phyloP scores from a whole-genome alignment of 108 stramenopile species.

The Pseudonitzschia pungens region DNA sequence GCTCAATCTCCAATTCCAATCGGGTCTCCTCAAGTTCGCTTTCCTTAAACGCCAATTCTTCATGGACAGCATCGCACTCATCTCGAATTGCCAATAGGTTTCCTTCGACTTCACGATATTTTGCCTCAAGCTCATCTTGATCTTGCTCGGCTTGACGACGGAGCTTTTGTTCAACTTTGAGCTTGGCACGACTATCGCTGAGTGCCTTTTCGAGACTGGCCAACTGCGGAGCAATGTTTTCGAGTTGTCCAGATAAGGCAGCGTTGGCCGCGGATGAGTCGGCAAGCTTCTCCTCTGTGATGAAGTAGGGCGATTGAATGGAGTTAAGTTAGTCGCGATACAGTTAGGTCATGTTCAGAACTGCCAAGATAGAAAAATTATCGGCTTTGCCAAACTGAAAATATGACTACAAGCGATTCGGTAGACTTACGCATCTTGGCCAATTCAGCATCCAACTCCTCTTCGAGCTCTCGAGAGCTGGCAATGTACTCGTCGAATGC shows the following conservation, averaged over 20 bases:
- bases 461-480: conserved; percentile 78
- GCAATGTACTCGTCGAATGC: conserved; percentile 92
- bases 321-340: background rate
- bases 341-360: background rate
- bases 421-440: conserved; percentile 84
- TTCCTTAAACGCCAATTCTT: conserved; percentile 84
- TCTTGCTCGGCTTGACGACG: conserved; percentile 76
- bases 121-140: conserved; percentile 77
- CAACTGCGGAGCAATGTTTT: conserved; percentile 83
- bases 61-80: conserved; percentile 77
- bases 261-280: conserved; percentile 82
- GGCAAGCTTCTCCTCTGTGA: conserved; percentile 76
- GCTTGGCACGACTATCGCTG: conserved; percentile 55
- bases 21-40: conserved; percentile 78
- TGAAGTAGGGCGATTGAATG: background rate
- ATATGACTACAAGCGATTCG: background rate
- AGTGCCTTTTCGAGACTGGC: conserved; percentile 71
- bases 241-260: conserved; percentile 79
- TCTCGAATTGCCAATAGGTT: conserved; percentile 59
- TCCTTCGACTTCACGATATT: conserved; percentile 69
- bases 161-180: conserved; percentile 62
- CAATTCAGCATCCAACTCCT: conserved; percentile 88
- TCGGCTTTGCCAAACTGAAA: background rate
- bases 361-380: background rate
- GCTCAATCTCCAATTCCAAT: conserved; percentile 74